phyloP scores from a whole-genome alignment of 495 filamentous ascomycete genomes.

The Trichocladium uniseriatum region DNA sequence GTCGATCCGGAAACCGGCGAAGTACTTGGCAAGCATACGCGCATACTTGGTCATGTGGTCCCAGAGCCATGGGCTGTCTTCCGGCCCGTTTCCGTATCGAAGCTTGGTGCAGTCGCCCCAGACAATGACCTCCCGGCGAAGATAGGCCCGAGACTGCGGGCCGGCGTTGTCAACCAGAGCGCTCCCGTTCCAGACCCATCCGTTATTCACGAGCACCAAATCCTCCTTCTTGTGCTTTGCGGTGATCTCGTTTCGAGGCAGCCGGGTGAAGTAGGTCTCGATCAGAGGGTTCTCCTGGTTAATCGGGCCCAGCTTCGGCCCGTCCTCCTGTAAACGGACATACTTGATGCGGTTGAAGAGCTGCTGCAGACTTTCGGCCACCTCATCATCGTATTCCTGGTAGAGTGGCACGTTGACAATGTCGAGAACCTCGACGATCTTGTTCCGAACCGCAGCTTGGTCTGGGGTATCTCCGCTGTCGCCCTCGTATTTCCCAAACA shows the following conservation, averaged over 20 bases:
- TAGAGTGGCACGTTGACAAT: conserved; percentile 83
- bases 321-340: conserved; percentile 78
- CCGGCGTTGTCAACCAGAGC: conserved; percentile 91
- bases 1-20: conserved; percentile 91
- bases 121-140: conserved; percentile 89
- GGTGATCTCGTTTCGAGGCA: conserved; percentile 72
- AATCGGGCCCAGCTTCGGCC: conserved; percentile 79
- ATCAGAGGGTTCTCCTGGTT: conserved; percentile 69
- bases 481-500: conserved; percentile 59
- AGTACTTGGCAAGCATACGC: conserved; percentile 87
- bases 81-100: conserved; percentile 68
- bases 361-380: conserved; percentile 75
- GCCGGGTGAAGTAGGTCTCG: conserved; percentile 90
- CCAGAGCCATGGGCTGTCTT: conserved; percentile 93
- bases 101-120: conserved; percentile 99
- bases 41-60: conserved; percentile 92
- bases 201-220: conserved; percentile 86
- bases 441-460: conserved; percentile 38
- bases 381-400: conserved; percentile 78
- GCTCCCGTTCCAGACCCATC: conserved; percentile 97
- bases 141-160: conserved; percentile 75
- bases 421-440: conserved; percentile 57
- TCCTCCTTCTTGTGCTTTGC: conserved; percentile 65
- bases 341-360: conserved; percentile 92
- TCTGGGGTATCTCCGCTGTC: conserved; percentile 35